Evolutionary conservation across 108 stramenopile species (phyloP).

Genomic region (Aurantiochytrium sp.): DNA sequence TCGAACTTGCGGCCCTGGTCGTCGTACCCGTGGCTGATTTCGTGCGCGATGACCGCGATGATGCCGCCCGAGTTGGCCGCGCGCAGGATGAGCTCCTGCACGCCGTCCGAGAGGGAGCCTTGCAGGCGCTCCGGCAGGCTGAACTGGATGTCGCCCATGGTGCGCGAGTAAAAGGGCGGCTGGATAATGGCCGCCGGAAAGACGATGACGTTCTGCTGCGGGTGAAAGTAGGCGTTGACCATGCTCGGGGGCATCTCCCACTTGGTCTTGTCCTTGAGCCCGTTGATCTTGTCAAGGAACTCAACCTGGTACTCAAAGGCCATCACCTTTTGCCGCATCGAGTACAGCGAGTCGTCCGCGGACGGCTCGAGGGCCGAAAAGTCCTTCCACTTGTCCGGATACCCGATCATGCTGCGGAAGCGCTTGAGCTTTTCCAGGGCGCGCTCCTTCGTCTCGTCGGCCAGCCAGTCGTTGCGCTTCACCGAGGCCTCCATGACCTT

Average conservation of each 20-base stretch:
- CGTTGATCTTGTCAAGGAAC: constrained; percentile 68
- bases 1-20: constrained; percentile 79
- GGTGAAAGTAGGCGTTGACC: constrained; percentile 63
- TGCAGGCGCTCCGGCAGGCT: neutral
- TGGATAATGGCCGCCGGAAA: constrained; percentile 82
- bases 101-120: neutral
- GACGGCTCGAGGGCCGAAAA: constrained; percentile 49
- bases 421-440: constrained; percentile 70
- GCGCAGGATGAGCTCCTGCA: neutral
- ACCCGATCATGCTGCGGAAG: constrained; percentile 74
- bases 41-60: constrained; percentile 74
- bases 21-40: constrained; percentile 82
- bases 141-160: constrained; percentile 57
- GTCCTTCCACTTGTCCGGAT: constrained; percentile 74
- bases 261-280: constrained; percentile 66
- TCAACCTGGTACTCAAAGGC: constrained; percentile 61
- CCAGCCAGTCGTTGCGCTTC: constrained; percentile 80
- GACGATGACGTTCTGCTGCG: constrained; percentile 34
- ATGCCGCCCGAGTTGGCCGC: constrained; percentile 75
- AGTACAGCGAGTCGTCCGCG: constrained; percentile 54
- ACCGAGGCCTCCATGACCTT: constrained; percentile 68
- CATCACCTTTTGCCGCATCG: constrained; percentile 58
- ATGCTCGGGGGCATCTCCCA: constrained; percentile 84
- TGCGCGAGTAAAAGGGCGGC: constrained; percentile 70
- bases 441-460: constrained; percentile 57